Evolutionary conservation across 306 rosid species (phyloP).

Genomic region (Cucurbita moschata): DNA sequence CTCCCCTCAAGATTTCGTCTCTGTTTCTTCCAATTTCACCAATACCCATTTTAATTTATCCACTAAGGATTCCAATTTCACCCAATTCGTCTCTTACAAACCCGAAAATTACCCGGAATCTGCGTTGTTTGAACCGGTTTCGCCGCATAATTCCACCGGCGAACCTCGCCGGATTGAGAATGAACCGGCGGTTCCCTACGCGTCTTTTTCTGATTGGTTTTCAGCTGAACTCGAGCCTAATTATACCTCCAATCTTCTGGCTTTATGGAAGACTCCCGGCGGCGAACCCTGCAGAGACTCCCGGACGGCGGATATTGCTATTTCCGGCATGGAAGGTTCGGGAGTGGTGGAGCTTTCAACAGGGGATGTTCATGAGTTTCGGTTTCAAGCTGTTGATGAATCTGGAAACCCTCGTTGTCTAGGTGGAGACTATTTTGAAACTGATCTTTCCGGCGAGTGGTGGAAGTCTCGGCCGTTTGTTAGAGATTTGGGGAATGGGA

Average conservation of each 20-base stretch:
- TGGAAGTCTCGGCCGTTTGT: constrained; percentile 83
- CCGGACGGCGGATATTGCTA: constrained; percentile 33
- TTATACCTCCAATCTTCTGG: constrained; percentile 45
- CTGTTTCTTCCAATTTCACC: constrained; percentile 22
- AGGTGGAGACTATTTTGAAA: constrained; percentile 89
- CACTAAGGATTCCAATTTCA: constrained; percentile 11
- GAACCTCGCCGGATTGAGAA: constrained; percentile 6
- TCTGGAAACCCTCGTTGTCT: constrained; percentile 51
- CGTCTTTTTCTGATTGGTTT: constrained; percentile 31
- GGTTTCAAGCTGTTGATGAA: constrained; percentile 58
- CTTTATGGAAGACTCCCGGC: constrained; percentile 56
- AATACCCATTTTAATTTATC: constrained; percentile 15
- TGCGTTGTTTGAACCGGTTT: constrained; percentile 9
- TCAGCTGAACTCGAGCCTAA: constrained; percentile 43
- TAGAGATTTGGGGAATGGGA: constrained; percentile 66
- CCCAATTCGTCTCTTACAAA: constrained; percentile 16
- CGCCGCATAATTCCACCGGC: constrained; percentile 12
- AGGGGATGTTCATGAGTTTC: constrained; percentile 60
- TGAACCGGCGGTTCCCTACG: constrained; percentile 9
- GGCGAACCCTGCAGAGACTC: constrained; percentile 65
- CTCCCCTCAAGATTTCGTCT: constrained; percentile 27
- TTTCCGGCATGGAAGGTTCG: constrained; percentile 44
- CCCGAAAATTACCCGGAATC: constrained; percentile 12
- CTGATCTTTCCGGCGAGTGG: constrained; percentile 69
- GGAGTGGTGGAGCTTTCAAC: constrained; percentile 36